phyloP scores from a whole-genome alignment of 2,329 filamentous ascomycete genomes.

The Cryphonectria japonica region DNA sequence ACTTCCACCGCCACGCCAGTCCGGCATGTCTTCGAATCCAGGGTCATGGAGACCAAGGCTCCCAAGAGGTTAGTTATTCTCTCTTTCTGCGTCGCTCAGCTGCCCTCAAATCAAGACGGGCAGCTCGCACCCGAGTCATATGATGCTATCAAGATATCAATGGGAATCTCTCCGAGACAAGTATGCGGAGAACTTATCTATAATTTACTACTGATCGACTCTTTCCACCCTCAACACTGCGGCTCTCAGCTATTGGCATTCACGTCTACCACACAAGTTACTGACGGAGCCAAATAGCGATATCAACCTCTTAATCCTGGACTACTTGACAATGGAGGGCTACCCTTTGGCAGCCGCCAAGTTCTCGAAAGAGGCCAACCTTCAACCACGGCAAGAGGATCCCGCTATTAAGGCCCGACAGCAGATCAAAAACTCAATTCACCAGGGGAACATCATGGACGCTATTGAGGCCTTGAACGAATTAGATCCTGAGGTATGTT shows the following conservation, averaged over 20 bases:
- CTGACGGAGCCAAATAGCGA: conserved; percentile 62
- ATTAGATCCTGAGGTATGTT: conserved; percentile 79
- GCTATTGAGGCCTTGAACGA: conserved; percentile 90
- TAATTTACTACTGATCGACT: conserved; percentile 80
- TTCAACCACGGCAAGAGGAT: conserved; percentile 72
- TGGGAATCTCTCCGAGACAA: conserved; percentile 99
- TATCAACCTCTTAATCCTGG: conserved; percentile 92
- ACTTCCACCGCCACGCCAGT: conserved; percentile 72
- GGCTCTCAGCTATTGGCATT: conserved; percentile 22
- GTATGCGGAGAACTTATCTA: conserved; percentile 81
- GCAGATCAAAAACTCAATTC: conserved; percentile 82
- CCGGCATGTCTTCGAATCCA: conserved; percentile 76
- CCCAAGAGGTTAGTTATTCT: conserved; percentile 78
- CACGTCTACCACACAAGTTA: conserved; percentile 19
- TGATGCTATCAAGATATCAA: conserved; percentile 88
- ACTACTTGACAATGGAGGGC: conserved; percentile 95
- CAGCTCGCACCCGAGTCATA: conserved; percentile 42
- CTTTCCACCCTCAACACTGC: conserved; percentile 35
- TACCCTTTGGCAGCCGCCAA: conserved; percentile 91
- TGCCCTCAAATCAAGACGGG: conserved; percentile 27
- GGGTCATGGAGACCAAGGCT: conserved; percentile 81
- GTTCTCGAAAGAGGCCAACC: conserved; percentile 92
- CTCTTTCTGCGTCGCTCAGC: conserved; percentile 24
- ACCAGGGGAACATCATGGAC: conserved; percentile 80
- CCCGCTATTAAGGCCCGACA: conserved; percentile 77